Conservation (phyloP, 2,329 filamentous ascomycete genomes). For the Chrysosporium queenslandicum region DNA sequence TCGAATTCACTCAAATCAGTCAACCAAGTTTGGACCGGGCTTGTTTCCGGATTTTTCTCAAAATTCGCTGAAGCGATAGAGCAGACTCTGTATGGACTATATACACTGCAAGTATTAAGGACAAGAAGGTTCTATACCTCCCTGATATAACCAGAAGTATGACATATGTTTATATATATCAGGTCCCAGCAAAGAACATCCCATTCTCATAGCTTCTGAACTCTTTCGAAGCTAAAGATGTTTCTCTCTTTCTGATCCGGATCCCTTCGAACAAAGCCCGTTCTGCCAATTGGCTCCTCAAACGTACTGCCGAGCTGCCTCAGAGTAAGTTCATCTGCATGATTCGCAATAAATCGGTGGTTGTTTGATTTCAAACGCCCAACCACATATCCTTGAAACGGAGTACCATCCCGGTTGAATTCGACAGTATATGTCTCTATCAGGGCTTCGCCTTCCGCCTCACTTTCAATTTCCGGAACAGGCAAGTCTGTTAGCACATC, state of each 20-base stretch:
- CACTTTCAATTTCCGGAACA: conserved; percentile 34
- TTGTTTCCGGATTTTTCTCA: no score
- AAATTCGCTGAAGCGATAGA: no score
- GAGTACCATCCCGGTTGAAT: conserved; percentile 43
- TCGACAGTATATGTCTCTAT: conserved; percentile 56
- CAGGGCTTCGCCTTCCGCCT: conserved; percentile 42
- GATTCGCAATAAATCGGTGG: conserved; percentile 49
- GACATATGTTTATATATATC: no score
- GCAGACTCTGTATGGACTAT: no score
- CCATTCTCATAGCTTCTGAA: conserved; percentile 9
- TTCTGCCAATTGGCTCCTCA: conserved; percentile 42
- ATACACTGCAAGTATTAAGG: no score
- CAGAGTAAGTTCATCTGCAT: conserved; percentile 44
- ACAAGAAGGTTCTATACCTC: no score
- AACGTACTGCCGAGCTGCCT: conserved; percentile 34
- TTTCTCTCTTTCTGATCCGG: conserved; percentile 7
- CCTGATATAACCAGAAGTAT: no score
- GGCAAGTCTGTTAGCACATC: conserved; percentile 33
- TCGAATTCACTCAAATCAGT: no score
- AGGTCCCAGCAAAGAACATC: no score
- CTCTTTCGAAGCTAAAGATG: conserved; percentile 10
- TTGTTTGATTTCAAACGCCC: conserved; percentile 41
- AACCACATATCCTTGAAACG: conserved; percentile 42
- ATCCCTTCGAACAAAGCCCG: conserved; percentile 35
- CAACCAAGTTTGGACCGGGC: no score